A percentile compares a stretch with the other conserved stretches of the same genome.
Evolutionary conservation across 140 eudicot species (phyloP).

Genomic region (Senecio squalidus): DNA sequence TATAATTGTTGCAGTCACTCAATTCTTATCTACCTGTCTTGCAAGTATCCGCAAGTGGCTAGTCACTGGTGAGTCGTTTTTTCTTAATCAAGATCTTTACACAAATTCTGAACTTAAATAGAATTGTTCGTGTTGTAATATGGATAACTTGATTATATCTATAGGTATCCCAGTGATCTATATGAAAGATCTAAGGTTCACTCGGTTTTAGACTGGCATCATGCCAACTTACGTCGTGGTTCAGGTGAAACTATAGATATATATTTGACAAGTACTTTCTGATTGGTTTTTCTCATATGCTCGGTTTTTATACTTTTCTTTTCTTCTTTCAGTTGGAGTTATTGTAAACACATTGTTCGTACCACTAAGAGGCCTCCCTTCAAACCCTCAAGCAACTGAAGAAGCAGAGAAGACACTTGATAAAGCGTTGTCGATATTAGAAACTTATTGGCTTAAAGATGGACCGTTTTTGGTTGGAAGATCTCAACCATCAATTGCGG

Average conservation of each 20-base stretch:
- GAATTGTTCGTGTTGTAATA: not conserved
- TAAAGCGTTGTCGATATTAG: constrained; percentile 48
- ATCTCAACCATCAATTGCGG: constrained; percentile 79
- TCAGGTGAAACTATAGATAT: constrained; percentile 34
- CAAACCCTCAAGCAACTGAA: constrained; percentile 45
- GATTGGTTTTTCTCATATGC: not conserved
- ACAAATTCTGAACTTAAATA: not conserved
- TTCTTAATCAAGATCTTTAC: not conserved
- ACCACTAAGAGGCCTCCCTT: constrained; percentile 51
- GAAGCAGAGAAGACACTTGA: constrained; percentile 44
- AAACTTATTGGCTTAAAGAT: constrained; percentile 67
- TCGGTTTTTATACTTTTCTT: not conserved
- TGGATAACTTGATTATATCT: not conserved
- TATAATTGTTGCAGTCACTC: constrained; percentile 46
- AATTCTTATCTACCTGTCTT: constrained; percentile 56
- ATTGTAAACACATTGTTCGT: constrained; percentile 32
- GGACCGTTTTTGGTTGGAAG: constrained; percentile 71
- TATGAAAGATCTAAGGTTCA: constrained; percentile 54
- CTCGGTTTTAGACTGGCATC: constrained; percentile 87
- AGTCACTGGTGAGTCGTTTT: constrained; percentile 72
- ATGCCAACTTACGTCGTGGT: constrained; percentile 61
- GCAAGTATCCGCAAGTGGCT: constrained; percentile 63
- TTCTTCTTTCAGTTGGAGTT: constrained; percentile 36
- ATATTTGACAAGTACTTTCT: not conserved
- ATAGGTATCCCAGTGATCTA: constrained; percentile 77